phyloP scores from a whole-genome alignment of 805 yeast species.

The Clavispora fructus region DNA sequence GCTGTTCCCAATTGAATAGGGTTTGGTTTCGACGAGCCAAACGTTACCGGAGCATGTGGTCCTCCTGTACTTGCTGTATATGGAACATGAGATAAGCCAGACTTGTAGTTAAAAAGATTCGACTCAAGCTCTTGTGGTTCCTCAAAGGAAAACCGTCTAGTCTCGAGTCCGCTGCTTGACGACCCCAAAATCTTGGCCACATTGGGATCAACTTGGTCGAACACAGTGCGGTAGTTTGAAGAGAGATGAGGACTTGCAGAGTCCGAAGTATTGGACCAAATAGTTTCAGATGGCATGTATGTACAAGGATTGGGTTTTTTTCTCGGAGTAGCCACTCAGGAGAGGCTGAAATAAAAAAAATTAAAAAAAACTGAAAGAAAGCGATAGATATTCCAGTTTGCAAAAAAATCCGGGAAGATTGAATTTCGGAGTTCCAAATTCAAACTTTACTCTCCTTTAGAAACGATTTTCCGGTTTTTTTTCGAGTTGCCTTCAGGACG shows the following conservation, averaged over 20 bases:
- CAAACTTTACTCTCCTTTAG: no score
- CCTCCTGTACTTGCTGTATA: conserved; percentile 20
- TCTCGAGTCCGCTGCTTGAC: conserved; percentile 10
- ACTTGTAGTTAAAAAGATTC: conserved; percentile 41
- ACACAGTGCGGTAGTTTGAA: conserved; percentile 26
- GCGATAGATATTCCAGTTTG: neutral
- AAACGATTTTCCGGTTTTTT: neutral
- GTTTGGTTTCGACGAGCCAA: conserved; percentile 12
- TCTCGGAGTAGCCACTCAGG: neutral
- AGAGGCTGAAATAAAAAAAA: neutral
- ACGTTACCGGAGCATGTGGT: conserved; percentile 12
- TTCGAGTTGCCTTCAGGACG: neutral
- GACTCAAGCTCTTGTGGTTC: conserved; percentile 42
- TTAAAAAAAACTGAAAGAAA: neutral
- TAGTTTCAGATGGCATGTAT: conserved; percentile 37
- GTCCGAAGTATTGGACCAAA: conserved; percentile 31
- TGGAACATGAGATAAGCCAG: conserved; percentile 27
- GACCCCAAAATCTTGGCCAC: conserved; percentile 28
- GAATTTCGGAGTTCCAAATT: no score
- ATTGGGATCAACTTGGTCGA: conserved; percentile 39
- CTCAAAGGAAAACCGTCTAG: conserved; percentile 37
- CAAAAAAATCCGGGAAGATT: no score
- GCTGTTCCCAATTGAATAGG: conserved; percentile 50
- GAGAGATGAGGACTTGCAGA: conserved; percentile 13
- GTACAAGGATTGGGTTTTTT: conserved; percentile 5